Base-by-base conservation (phyloP, 2,329 filamentous ascomycete genomes). In the Coniella vitis region DNA sequence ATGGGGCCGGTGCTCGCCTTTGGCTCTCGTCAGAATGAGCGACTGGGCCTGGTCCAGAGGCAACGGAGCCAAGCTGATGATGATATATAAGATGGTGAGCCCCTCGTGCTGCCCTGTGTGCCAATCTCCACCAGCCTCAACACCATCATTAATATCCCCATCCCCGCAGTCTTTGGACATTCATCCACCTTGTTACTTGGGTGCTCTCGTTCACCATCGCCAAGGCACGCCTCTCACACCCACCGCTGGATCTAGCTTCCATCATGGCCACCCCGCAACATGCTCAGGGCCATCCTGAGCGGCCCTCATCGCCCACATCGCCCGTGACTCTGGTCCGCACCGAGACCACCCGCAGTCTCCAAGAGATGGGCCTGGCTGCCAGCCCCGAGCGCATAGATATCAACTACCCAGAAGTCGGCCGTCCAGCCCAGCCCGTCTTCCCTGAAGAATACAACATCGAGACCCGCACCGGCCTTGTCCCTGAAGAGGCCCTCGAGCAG, bases 401-500 rank as follows among this genome's bases (percentile, higher is more conserved):
- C 16, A 42, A 42, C 17, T 42, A 42, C 17, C 40, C 40, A 17
- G 40, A 42, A 21, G 4, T 42, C 16, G 40, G 40, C 5, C 40
- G 40, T 13, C 40, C 40, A 4, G n/a, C 31, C 9, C 25, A 42
- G 5, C 40, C 40, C 3, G 10, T 42, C 29, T 42, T 42, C 3
- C 40, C 40, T 16, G 40, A 42, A 21, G 40, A 42, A 20, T 42
- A 42, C 17, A 42, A 12, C 13, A 8, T 42, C 16, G 40, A 42
- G 9, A 31, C 40, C 4, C 9, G 21, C 12, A 42, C 40, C 3
- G 40, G 40, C 12, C 17, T 42, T 3, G 40, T 42, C 13, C 40
- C 40, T 19, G 40, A 42, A 25, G 40, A 19, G 40, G 40, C 40
- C 7, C 40, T 42, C 10, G 40, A 42, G 40, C 40, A 42, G 40